These are phyloP conservation scores for Talaromyces atroroseus DNA, from an alignment of 2,329 filamentous ascomycete genomes.

Conservation along the genomic window DNA sequence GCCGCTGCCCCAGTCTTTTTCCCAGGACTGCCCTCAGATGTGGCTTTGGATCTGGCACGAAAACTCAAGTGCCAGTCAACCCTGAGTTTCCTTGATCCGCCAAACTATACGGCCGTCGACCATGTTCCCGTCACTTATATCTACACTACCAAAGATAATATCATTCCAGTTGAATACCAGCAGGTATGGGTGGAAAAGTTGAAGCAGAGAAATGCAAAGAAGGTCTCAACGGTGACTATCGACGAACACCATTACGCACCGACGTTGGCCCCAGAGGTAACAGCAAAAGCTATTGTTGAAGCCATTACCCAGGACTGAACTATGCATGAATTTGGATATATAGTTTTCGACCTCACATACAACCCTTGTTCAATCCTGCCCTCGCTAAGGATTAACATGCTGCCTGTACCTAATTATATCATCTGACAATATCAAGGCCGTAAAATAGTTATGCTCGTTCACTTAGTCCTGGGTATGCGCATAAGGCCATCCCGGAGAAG, in stretches of 20 bases:
- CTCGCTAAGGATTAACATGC: too few relatives aligned
- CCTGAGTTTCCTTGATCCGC: constrained; percentile 22
- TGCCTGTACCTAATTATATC: too few relatives aligned
- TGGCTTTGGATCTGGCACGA: constrained; percentile 14
- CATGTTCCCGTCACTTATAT: constrained; percentile 31
- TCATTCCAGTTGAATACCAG: constrained; percentile 24
- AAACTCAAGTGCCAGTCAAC: constrained; percentile 24
- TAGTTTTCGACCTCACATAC: too few relatives aligned
- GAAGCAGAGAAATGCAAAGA: constrained; percentile 25
- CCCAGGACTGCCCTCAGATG: constrained; percentile 1
- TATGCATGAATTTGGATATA: too few relatives aligned
- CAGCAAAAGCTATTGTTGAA: constrained; percentile 15
- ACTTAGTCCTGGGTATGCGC: too few relatives aligned
- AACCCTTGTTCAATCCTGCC: too few relatives aligned
- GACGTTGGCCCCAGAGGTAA: constrained; percentile 18
- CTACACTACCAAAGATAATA: constrained; percentile 25
- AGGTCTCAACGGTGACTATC: constrained; percentile 29
- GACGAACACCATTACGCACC: constrained; percentile 27
- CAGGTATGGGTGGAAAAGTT: constrained; percentile 26
- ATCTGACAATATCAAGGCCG: too few relatives aligned
- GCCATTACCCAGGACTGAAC: not conserved
- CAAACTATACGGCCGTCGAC: constrained; percentile 30
- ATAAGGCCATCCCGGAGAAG: too few relatives aligned
- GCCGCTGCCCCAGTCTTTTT: not conserved
- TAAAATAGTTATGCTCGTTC: too few relatives aligned